Evolutionary conservation across 2,329 filamentous ascomycete genomes (phyloP).

Genomic region (Fusarium albosuccineum): DNA sequence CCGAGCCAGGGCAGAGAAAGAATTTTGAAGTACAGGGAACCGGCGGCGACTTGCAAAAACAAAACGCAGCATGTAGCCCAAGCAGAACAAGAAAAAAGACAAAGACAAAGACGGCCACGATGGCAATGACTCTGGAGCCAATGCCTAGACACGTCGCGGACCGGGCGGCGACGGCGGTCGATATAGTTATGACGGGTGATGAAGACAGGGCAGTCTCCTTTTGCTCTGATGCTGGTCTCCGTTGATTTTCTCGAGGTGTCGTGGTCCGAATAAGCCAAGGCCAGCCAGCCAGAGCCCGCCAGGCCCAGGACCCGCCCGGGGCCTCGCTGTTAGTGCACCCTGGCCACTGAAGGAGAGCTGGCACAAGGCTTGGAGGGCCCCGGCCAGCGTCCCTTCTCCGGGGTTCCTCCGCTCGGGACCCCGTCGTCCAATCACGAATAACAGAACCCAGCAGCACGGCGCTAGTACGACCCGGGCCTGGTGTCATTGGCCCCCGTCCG

Average conservation of each 20-base stretch:
- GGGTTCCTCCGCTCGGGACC: constrained; percentile 48
- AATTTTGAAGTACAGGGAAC: constrained; percentile 49
- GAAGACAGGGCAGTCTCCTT: constrained; percentile 48
- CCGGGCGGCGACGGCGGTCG: constrained; percentile 10
- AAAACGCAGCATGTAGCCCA: constrained; percentile 28
- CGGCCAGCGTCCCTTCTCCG: constrained; percentile 44
- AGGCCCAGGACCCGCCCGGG: constrained; percentile 32
- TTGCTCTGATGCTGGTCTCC: constrained; percentile 50
- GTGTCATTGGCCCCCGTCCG: constrained; percentile 14
- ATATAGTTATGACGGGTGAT: constrained; percentile 39
- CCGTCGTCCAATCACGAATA: constrained; percentile 42
- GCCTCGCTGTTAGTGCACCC: constrained; percentile 39
- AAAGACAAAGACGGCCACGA: constrained; percentile 30
- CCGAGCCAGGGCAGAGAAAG: constrained; percentile 47
- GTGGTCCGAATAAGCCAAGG: constrained; percentile 56
- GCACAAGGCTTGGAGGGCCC: constrained; percentile 30
- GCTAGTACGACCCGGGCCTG: constrained; percentile 42
- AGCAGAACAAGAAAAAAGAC: constrained; percentile 27
- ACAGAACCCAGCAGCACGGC: constrained; percentile 14
- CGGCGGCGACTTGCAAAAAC: constrained; percentile 43
- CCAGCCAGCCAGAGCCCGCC: constrained; percentile 10
- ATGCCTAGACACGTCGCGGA: neutral
- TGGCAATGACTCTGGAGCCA: constrained; percentile 3
- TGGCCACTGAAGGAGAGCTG: constrained; percentile 36
- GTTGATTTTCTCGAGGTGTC: constrained; percentile 56